Conservation (phyloP, 1,284 basidiomycete genomes). For the Cutaneotrichosporon sp. region DNA sequence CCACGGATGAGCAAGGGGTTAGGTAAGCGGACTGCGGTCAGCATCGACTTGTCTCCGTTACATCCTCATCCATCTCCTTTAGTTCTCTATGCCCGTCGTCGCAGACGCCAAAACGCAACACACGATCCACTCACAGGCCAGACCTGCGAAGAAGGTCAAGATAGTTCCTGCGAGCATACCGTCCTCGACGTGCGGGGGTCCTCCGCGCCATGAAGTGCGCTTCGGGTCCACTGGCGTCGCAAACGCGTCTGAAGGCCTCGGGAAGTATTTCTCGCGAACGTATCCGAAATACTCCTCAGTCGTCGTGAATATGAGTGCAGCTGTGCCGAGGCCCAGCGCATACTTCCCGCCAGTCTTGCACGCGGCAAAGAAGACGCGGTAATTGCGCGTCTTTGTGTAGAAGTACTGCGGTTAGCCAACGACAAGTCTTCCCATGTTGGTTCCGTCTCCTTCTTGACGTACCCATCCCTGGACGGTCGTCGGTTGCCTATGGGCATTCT, state of each 20-base stretch:
- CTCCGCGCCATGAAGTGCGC: conserved; percentile 32
- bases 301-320: conserved; percentile 32
- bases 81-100: too few relatives aligned
- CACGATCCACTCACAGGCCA: conserved; percentile 43
- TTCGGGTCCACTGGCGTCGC: conserved; percentile 9
- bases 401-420: conserved; percentile 41
- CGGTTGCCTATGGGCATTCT: conserved; percentile 47
- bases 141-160: conserved; percentile 31
- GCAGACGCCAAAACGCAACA: too few relatives aligned
- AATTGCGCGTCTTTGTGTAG: conserved; percentile 49
- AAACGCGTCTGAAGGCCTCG: conserved; percentile 5
- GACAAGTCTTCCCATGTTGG: too few relatives aligned
- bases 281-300: conserved; percentile 40
- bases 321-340: conserved; percentile 32
- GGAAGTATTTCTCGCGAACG: conserved; percentile 26
- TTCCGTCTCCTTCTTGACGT: conserved; percentile 4
- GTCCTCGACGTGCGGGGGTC: conserved; percentile 36
- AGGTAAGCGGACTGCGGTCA: conserved; percentile 38
- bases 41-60: neutral
- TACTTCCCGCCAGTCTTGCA: conserved; percentile 34
- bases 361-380: conserved; percentile 40
- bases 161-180: conserved; percentile 39
- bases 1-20: conserved; percentile 34
- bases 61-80: neutral
- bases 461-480: conserved; percentile 48